Evolutionary conservation across 805 yeast genomes (phyloP), one percentile per base, ranked within the genome.

Genomic region (Metschnikowia borealis): DNA sequence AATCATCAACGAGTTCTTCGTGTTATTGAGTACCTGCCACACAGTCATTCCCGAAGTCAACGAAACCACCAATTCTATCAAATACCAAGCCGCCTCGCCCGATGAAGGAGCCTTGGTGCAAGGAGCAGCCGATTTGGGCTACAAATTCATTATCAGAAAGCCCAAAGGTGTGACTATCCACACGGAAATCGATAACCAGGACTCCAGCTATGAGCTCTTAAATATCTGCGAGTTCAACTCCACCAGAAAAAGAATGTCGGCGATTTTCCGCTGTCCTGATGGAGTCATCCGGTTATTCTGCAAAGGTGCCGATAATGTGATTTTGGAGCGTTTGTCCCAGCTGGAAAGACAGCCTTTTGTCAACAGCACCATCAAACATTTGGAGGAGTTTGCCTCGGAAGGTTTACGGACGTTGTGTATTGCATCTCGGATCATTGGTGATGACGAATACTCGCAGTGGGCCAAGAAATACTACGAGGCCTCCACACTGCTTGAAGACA

Each of bases 91-190:
- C 1, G 97, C 99, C 0, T 91, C 98, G 0, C 99, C 99, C 0
- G 99, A 94, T 71, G 99, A 95, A 73, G 99, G 99, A 46, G 99
- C 99, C 0, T 75, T 94, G 54, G 99, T 94, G 2, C 90, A 91
- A 60, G 99, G 99, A 51, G 98, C 96, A 15, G 94, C 97, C 0
- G 76, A 75, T 61, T 71, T 92, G 43, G 98, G 97, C 0, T 94
- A 86, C 64, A 83, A 79, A 54, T 95, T 94, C 65, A 79, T 81
- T 6, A 82, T 89, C 43, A 85, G 99, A 71, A 83, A 83, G 44
- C 99, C 99, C 5, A 83, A 83, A 51, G 78, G 87, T 20, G 85
- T 95, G 32, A 80, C 88, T 0, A 77, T 95, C 38, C 79, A 81
- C 44, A 67, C 73, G 32, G 71, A 72, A 1, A 61, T 71, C 10